phyloP scores from a whole-genome alignment of 73 alveolate genomes.

The Paramecium caudatum region DNA sequence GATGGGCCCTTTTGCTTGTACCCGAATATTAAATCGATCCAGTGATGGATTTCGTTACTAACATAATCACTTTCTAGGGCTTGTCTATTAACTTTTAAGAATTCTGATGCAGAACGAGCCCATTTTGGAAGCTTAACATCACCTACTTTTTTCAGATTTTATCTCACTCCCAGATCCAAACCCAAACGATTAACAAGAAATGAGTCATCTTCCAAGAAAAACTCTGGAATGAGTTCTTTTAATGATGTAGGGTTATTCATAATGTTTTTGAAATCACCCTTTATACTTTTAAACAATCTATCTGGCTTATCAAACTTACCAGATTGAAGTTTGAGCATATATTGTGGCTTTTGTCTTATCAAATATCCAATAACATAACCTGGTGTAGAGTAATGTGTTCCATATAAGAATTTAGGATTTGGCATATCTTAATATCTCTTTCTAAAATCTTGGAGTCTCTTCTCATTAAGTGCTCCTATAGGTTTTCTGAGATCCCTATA shows the following conservation, averaged over 20 bases:
- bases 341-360: slow-evolving; percentile 93
- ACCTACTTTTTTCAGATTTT: slow-evolving; percentile 94
- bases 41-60: slow-evolving; percentile 87
- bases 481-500: slow-evolving; percentile 98
- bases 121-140: slow-evolving; percentile 93
- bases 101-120: slow-evolving; percentile 84
- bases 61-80: slow-evolving; percentile 92
- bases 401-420: slow-evolving; percentile 96
- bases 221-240: slow-evolving; percentile 98
- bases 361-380: slow-evolving; percentile 98
- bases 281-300: slow-evolving; percentile 93
- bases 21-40: slow-evolving; percentile 99
- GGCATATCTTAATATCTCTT: slow-evolving; percentile 75
- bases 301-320: slow-evolving; percentile 99
- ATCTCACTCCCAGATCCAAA: slow-evolving; percentile 93
- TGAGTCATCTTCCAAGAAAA: slow-evolving; percentile 87
- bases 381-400: slow-evolving; percentile 99
- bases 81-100: slow-evolving; percentile 83
- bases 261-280: slow-evolving; percentile 94
- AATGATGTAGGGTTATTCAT: slow-evolving; percentile 92
- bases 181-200: slow-evolving; percentile 85
- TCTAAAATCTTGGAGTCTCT: slow-evolving; percentile 89
- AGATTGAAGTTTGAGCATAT: slow-evolving; percentile 96
- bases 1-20: slow-evolving; percentile 90
- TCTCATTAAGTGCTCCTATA: slow-evolving; percentile 97